Evolutionary conservation across 1,139 yeast species (phyloP).

Genomic region (Geotrichum macrosporum): DNA sequence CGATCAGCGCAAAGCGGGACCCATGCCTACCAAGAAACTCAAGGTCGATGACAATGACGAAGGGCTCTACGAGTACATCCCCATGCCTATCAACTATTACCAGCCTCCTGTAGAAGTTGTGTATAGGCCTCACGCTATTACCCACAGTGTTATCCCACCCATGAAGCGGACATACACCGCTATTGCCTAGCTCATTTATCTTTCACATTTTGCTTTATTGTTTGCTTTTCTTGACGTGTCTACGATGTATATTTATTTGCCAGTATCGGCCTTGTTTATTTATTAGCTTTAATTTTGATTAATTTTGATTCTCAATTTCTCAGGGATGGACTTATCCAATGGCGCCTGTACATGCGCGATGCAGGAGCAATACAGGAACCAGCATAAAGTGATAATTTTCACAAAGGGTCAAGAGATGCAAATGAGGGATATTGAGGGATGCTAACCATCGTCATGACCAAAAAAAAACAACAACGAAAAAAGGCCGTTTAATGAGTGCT

Average conservation of each 20-base stretch:
- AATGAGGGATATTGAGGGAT: too few species aligned
- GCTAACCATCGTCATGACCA: too few species aligned
- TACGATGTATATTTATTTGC: not conserved
- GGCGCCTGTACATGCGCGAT: too few species aligned
- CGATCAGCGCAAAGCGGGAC: not conserved
- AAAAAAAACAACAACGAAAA: too few species aligned
- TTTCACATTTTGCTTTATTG: slow-evolving; percentile 2
- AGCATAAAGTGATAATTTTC: too few species aligned
- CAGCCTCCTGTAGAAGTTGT: slow-evolving; percentile 58
- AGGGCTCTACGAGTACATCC: slow-evolving; percentile 48
- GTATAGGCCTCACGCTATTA: slow-evolving; percentile 57
- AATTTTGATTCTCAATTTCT: too few species aligned
- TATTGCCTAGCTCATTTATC: slow-evolving; percentile 21
- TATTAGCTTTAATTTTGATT: too few species aligned
- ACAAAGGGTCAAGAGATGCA: too few species aligned
- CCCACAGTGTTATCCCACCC: slow-evolving; percentile 38
- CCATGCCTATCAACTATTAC: slow-evolving; percentile 53
- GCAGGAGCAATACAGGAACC: too few species aligned
- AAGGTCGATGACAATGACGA: slow-evolving; percentile 20
- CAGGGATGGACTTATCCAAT: too few species aligned
- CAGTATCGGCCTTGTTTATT: too few species aligned
- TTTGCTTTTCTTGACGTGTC: not conserved
- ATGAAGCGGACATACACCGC: slow-evolving; percentile 11
- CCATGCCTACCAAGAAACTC: slow-evolving; percentile 2
- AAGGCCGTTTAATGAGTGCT: too few species aligned